Percentiles rank a stretch among this genome's conserved stretches.
Evolutionary conservation across 1,284 basidiomycete species (phyloP).

Genomic region (Agaricales sp.): DNA sequence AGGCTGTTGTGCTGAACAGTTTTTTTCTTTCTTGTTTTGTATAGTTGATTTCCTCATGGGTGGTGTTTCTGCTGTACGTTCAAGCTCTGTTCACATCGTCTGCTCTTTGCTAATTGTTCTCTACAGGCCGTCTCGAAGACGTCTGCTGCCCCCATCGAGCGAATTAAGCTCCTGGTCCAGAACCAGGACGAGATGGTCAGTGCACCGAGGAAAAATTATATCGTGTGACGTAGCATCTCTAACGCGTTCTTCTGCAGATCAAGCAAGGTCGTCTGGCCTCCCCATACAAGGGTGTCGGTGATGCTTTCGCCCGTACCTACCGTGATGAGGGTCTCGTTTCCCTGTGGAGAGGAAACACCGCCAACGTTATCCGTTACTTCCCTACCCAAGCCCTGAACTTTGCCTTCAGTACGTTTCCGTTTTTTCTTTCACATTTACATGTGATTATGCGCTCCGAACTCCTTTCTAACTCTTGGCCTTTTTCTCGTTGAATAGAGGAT

Average conservation of each 20-base stretch:
- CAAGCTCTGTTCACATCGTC: constrained; percentile 6
- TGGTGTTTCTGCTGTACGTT: constrained; percentile 79
- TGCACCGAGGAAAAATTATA: constrained; percentile 9
- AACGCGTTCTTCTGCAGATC: constrained; percentile 48
- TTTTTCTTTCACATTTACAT: neutral
- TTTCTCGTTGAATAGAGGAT: constrained; percentile 52
- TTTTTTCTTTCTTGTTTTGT: too few species aligned
- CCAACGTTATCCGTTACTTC: constrained; percentile 98
- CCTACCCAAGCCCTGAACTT: constrained; percentile 95
- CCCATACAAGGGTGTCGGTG: constrained; percentile 88
- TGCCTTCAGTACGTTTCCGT: constrained; percentile 43
- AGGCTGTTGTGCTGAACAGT: constrained; percentile 24
- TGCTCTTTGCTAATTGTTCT: too few species aligned
- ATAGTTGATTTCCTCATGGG: constrained; percentile 87
- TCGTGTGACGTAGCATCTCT: constrained; percentile 6
- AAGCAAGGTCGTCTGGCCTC: constrained; percentile 89
- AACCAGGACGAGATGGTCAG: constrained; percentile 92
- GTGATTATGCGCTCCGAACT: too few species aligned
- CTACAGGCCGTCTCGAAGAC: constrained; percentile 91
- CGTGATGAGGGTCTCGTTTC: constrained; percentile 85
- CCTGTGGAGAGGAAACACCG: constrained; percentile 93
- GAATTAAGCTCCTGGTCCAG: constrained; percentile 96
- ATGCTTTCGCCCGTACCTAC: constrained; percentile 86
- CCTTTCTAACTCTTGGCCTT: neutral
- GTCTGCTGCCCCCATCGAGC: constrained; percentile 96